Evolutionary conservation across 2,329 filamentous ascomycete species (phyloP), one percentile per base, ranked within the genome.

Genomic region (Aspergillus neoniger): DNA sequence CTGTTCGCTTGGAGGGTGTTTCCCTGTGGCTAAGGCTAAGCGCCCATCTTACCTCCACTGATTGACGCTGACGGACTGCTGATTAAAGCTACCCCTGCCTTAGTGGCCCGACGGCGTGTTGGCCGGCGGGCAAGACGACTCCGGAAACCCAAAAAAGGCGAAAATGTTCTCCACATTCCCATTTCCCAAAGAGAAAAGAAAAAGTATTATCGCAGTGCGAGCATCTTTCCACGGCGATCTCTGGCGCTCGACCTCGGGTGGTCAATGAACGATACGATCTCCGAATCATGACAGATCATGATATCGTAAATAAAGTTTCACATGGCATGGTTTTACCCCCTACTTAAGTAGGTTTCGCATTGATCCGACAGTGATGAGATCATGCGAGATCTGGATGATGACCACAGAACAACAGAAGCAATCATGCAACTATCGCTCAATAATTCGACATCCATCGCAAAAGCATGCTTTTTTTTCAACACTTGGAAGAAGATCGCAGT

Each of bases 41-140:
- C 55, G 55, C 25, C 32, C 44, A 39, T 54, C 28, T 21, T 30
- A 12, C 12, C 21, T n/a, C 25, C 25, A 55, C 25, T 51, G 53
- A 59, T 61, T 44, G 56, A 44, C 28, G 23, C 41, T 60, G 54
- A 57, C 53, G 57, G 53, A 17, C 38, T 55, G 52, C 52, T 55
- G 52, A 44, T 38, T 55, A 38, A 36, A 38, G n/a, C 36, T 59
- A 50, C 63, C 64, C 64, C 64, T 67, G 59, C 63, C 54, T 67
- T 66, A 66, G 65, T 56, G 63, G 28, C 41, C 23, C 32, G 41
- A 57, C 38, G 47, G 54, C 60, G 21, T 58, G 57, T 15, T 61
- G 62, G 55, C 57, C 62, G 51, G 62, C 55, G 55, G 41, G 17
- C 50, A 54, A 63, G 58, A 60, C 67, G 66, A 68, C 66, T 67